phyloP scores from a whole-genome alignment of 176 grass and related monocot species.

The Bromus sterilis region DNA sequence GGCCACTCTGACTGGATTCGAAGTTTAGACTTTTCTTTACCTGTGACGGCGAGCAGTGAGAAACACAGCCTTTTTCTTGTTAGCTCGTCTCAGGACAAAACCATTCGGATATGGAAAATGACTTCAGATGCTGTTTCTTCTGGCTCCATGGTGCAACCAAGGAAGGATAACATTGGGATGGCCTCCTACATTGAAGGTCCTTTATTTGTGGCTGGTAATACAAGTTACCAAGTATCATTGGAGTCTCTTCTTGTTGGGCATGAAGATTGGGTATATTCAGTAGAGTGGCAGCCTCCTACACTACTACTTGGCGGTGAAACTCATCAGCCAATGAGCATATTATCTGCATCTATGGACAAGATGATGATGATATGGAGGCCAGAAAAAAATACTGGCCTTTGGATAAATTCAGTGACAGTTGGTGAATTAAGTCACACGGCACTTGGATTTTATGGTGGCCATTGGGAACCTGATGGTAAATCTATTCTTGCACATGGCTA shows the following conservation, averaged over 20 bases:
- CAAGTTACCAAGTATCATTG: conserved; percentile 65
- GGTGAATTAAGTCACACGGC: conserved; percentile 88
- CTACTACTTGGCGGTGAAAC: conserved; percentile 36
- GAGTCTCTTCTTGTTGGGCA: conserved; percentile 91
- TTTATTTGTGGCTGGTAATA: conserved; percentile 45
- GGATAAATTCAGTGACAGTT: conserved; percentile 86
- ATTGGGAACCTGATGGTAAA: conserved; percentile 73
- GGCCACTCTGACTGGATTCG: conserved; percentile 96
- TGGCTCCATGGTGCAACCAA: conserved; percentile 18
- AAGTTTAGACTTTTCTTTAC: conserved; percentile 94
- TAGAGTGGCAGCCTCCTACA: conserved; percentile 77
- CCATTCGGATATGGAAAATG: conserved; percentile 93
- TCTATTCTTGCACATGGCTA: conserved; percentile 90
- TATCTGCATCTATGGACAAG: conserved; percentile 99
- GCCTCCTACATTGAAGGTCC: conserved; percentile 93
- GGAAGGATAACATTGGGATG: conserved; percentile 57
- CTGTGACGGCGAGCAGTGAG: conserved; percentile 40
- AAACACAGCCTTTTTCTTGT: conserved; percentile 69
- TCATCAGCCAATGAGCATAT: conserved; percentile 79
- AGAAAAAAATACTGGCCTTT: conserved; percentile 80
- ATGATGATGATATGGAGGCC: conserved; percentile 99
- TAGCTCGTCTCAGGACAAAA: conserved; percentile 96
- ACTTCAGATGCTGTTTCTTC: conserved; percentile 33
- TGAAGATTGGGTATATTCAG: conserved; percentile 98
- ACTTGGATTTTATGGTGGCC: conserved; percentile 91